Evolutionary conservation across 495 filamentous ascomycete genomes (phyloP).

Genomic region (Podospora fimiseda): DNA sequence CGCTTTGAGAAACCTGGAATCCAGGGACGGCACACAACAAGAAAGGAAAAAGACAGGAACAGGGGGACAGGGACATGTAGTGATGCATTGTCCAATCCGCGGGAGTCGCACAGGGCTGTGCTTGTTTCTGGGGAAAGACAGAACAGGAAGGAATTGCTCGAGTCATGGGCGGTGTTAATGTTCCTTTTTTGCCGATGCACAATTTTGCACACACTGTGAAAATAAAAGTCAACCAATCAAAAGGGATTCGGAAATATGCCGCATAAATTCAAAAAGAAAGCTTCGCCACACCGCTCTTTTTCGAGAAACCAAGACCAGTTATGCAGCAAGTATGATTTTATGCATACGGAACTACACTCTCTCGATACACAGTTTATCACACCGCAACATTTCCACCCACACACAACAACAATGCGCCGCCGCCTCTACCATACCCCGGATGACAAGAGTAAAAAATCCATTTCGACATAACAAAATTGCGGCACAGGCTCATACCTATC

Average conservation of each 20-base stretch:
- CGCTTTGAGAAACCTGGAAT: background rate
- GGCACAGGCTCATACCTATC: too few species aligned
- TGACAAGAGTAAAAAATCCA: too few species aligned
- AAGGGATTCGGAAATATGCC: background rate
- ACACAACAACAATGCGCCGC: too few species aligned
- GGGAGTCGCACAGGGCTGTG: background rate
- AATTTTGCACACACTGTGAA: background rate
- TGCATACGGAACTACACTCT: background rate
- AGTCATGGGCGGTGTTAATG: background rate
- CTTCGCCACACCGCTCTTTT: background rate
- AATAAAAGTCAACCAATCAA: background rate
- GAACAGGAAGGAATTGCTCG: background rate
- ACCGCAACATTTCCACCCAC: too few species aligned
- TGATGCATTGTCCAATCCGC: background rate
- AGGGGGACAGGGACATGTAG: background rate
- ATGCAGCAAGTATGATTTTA: background rate
- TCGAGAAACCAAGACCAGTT: background rate
- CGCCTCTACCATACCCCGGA: too few species aligned
- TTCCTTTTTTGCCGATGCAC: too few species aligned
- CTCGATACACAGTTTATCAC: too few species aligned
- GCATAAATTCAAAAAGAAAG: too few species aligned
- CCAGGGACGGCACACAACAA: background rate
- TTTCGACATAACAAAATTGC: too few species aligned
- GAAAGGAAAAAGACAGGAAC: too few species aligned
- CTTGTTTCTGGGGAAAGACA: background rate